A percentile compares a stretch with the other conserved stretches of the same genome.
These are phyloP conservation scores for Puccinia horiana DNA, from an alignment of 1,284 basidiomycete species.

Conservation along the genomic window DNA sequence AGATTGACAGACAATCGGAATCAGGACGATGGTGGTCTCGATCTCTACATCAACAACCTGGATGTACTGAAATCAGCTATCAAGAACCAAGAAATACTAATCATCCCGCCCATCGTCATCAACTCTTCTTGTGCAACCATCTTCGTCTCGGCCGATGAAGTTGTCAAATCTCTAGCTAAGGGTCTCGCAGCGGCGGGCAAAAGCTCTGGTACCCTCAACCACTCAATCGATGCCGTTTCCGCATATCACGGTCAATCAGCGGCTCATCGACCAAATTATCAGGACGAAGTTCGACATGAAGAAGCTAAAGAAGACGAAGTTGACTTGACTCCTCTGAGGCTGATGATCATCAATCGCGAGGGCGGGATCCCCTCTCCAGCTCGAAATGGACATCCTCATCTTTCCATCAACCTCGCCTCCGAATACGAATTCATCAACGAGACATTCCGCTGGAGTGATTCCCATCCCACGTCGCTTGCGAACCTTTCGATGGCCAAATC, in stretches of 20 bases:
- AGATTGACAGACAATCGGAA: slow-evolving; percentile 73
- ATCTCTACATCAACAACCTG: slow-evolving; percentile 64
- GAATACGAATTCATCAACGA: slow-evolving; percentile 83
- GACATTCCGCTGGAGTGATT: slow-evolving; percentile 79
- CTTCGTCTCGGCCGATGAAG: slow-evolving; percentile 84
- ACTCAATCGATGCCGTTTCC: slow-evolving; percentile 52
- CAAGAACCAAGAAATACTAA: slow-evolving; percentile 88
- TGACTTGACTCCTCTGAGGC: slow-evolving; percentile 82
- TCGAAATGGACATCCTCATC: slow-evolving; percentile 87
- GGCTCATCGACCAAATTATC: slow-evolving; percentile 56
- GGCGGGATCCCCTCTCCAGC: slow-evolving; percentile 98
- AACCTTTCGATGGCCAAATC: slow-evolving; percentile 84
- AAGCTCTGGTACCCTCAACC: slow-evolving; percentile 54
- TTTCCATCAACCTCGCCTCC: slow-evolving; percentile 88
- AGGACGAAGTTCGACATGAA: slow-evolving; percentile 39
- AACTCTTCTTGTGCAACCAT: slow-evolving; percentile 85
- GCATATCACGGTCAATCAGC: slow-evolving; percentile 42
- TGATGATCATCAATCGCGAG: slow-evolving; percentile 97
- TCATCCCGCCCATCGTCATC: slow-evolving; percentile 88
- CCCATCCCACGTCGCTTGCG: slow-evolving; percentile 80
- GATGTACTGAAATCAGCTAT: slow-evolving; percentile 82
- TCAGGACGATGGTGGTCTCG: slow-evolving; percentile 58
- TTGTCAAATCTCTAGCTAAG: slow-evolving; percentile 80
- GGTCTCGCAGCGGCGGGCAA: slow-evolving; percentile 66
- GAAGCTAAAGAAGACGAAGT: slow-evolving; percentile 56